phyloP scores from a whole-genome alignment of 2,329 filamentous ascomycete genomes.

The Verticillium nonalfalfae region DNA sequence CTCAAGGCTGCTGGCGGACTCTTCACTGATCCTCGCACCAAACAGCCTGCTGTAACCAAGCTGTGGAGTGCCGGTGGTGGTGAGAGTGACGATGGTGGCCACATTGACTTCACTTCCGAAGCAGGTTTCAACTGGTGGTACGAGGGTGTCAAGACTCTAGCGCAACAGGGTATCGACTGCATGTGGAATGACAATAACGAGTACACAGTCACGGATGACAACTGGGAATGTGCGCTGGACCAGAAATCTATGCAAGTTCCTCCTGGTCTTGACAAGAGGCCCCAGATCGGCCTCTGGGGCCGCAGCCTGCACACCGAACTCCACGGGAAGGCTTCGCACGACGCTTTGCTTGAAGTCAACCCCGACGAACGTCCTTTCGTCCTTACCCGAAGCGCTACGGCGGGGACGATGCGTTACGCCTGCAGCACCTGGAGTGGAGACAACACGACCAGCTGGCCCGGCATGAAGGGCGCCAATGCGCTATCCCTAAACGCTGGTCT shows the following conservation, averaged over 20 bases:
- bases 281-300: conserved; percentile 61
- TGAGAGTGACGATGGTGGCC: conserved; percentile 62
- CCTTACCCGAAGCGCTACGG: conserved; percentile 63
- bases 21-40: conserved; percentile 53
- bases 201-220: conserved; percentile 60
- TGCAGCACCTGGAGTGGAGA: conserved; percentile 71
- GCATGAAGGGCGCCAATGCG: conserved; percentile 66
- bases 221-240: conserved; percentile 57
- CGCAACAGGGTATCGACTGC: conserved; percentile 59
- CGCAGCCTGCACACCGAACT: conserved; percentile 64
- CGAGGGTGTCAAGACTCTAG: conserved; percentile 56
- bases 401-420: conserved; percentile 64
- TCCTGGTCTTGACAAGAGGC: conserved; percentile 27
- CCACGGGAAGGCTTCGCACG: conserved; percentile 64
- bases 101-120: conserved; percentile 67
- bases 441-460: conserved; percentile 67
- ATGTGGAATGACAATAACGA: conserved; percentile 82
- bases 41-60: conserved; percentile 48
- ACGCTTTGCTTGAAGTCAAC: conserved; percentile 53
- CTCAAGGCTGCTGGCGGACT: conserved; percentile 53
- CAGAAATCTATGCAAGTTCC: conserved; percentile 25
- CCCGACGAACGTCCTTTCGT: conserved; percentile 60
- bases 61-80: conserved; percentile 70
- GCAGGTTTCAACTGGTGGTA: conserved; percentile 68
- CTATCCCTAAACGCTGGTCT: conserved; percentile 63